Base-by-base conservation (phyloP, 495 filamentous ascomycete species). In the Bryoglossum gracile region DNA sequence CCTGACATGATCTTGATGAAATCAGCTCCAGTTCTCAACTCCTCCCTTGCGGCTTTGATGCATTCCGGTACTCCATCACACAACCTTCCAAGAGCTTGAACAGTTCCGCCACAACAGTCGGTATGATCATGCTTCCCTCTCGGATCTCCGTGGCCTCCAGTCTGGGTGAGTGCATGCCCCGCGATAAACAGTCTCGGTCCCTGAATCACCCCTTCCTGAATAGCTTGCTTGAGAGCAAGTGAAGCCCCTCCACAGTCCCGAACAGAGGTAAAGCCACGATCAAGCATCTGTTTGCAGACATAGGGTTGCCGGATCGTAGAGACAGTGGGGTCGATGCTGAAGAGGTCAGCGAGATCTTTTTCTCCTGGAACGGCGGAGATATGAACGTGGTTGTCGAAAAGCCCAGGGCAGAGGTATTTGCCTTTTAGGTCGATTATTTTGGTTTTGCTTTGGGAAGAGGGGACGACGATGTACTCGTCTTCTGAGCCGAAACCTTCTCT, bases 381-480 rank as follows among this genome's bases (percentile, higher is more conserved):
- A 41, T 81, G 78, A 5, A 80, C 75, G 50, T 81, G 78, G 54
- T 66, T 69, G 57, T 82, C 78, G n/a, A 80, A 77, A 2, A 82
- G 60, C 3, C 76, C 77, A 0, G 76, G 76, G 18, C 71, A 70
- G 0, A 80, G 38, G 45, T 70, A 80, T 33, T 67, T 68, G 13
- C 68, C 70, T 0, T 57, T 57, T 3, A 70, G 51, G 43, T 78
- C 68, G 16, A 78, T 53, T 8, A 35, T 33, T 8, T 14, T 57
- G 10, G 40, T 33, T 8, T 14, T 57, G 25, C 32, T 19, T 14
- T 39, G 10, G 2, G 43, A 8, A 5, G 28, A 30, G 6, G 46
- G 19, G 26, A 46, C 26, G 18, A 22, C 8, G 23, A 32, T 30
- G 22, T 43, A 48, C 4, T 36, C 39, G 1, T 40, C 21, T 23